Conservation (phyloP, 768 basidiomycete species). For the Aureoboletus auriporus region DNA sequence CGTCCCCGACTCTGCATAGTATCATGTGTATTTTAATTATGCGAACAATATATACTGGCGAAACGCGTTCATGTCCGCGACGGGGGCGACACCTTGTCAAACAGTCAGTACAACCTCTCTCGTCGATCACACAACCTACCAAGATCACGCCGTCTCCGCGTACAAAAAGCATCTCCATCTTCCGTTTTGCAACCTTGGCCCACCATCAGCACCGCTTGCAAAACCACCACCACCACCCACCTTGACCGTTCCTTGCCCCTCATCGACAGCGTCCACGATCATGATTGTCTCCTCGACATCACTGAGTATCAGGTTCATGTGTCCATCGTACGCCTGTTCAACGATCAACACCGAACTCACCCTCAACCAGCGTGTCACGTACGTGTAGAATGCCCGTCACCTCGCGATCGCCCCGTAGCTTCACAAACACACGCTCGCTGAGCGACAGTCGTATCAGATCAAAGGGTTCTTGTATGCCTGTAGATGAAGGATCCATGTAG, state of each 20-base stretch:
- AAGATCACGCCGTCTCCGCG: constrained; percentile 96
- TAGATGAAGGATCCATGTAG: constrained; percentile 65
- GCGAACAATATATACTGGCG: constrained; percentile 1
- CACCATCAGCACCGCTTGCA: neutral
- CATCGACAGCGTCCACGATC: constrained; percentile 85
- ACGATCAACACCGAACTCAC: constrained; percentile 5
- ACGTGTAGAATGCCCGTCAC: constrained; percentile 92
- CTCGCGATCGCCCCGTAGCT: constrained; percentile 91
- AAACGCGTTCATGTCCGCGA: constrained; percentile 52
- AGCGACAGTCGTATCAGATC: constrained; percentile 95
- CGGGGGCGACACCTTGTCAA: constrained; percentile 65
- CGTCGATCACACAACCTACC: constrained; percentile 38
- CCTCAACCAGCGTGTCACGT: constrained; percentile 26
- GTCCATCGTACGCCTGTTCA: constrained; percentile 95
- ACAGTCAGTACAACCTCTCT: constrained; percentile 8
- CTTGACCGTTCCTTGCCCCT: constrained; percentile 60
- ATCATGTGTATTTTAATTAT: constrained; percentile 5
- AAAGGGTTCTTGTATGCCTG: constrained; percentile 91
- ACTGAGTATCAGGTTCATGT: constrained; percentile 98
- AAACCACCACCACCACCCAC: constrained; percentile 34
- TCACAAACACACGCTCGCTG: constrained; percentile 97
- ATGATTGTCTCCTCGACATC: constrained; percentile 98
- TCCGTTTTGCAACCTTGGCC: constrained; percentile 80
- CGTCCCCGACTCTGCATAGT: constrained; percentile 61
- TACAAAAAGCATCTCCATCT: constrained; percentile 97